Percentiles rank a stretch among this genome's conserved stretches.
These are phyloP conservation scores for Mycena crocata DNA, from an alignment of 768 basidiomycete genomes.

Conservation along the genomic window DNA sequence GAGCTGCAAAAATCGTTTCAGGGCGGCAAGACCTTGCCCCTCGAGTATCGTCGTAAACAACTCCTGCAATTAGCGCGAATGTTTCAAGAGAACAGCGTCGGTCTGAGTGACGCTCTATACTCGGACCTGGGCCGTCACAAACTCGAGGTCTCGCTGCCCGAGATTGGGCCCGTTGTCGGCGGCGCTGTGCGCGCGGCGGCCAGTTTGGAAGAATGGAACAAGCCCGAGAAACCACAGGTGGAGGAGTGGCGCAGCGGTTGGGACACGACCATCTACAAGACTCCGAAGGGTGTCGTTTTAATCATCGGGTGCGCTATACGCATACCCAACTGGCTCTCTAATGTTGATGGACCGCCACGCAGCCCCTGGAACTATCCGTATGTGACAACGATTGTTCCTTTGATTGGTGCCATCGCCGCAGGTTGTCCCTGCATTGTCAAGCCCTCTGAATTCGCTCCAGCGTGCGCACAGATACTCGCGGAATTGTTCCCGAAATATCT, in stretches of 20 bases:
- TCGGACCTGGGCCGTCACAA: conserved; percentile 12
- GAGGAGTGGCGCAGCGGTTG: conserved; percentile 15
- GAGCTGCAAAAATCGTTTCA: conserved; percentile 17
- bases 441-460: conserved; percentile 70
- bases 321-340: too few relatives aligned
- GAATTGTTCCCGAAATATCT: conserved; percentile 64
- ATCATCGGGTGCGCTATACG: conserved; percentile 12
- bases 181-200: conserved; percentile 16
- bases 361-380: conserved; percentile 80
- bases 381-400: conserved; percentile 65
- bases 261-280: conserved; percentile 17
- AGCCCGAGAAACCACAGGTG: conserved; percentile 17
- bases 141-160: not conserved
- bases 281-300: conserved; percentile 12
- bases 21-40: not conserved
- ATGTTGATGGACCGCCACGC: not conserved
- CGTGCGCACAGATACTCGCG: conserved; percentile 61
- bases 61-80: conserved; percentile 21
- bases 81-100: conserved; percentile 14
- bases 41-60: conserved; percentile 7
- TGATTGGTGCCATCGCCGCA: conserved; percentile 79
- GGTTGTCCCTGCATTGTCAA: conserved; percentile 79
- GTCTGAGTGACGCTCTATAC: not conserved
- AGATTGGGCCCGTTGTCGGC: conserved; percentile 4
- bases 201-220: conserved; percentile 24